phyloP scores from a whole-genome alignment of 2,329 filamentous ascomycete genomes.

The Microdochium nivale region DNA sequence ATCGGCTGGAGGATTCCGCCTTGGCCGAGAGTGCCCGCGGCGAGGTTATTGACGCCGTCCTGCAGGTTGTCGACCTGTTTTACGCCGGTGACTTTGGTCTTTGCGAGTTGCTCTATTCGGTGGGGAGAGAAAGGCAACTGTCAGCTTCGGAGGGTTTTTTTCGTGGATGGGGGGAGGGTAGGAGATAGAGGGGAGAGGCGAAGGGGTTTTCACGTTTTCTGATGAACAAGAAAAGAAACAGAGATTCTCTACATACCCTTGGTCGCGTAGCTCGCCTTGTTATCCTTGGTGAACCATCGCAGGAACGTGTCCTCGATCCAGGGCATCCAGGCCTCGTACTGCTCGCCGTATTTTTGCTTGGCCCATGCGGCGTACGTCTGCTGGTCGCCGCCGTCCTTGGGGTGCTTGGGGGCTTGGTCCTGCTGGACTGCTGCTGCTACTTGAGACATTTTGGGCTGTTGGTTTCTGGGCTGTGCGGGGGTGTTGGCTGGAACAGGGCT shows the following conservation, averaged over 20 bases:
- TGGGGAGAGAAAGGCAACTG: conserved; percentile 1
- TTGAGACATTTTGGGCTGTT: not conserved
- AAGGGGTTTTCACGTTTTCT: not conserved
- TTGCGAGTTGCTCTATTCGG: conserved; percentile 57
- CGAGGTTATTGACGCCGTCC: conserved; percentile 56
- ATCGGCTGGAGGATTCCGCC: conserved; percentile 58
- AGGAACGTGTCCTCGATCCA: conserved; percentile 70
- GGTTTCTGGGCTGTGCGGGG: not conserved
- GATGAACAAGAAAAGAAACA: not conserved
- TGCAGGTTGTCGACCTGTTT: conserved; percentile 60
- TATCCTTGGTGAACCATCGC: conserved; percentile 65
- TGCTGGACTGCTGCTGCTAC: not conserved
- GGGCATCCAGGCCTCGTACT: conserved; percentile 69
- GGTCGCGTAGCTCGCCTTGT: conserved; percentile 64
- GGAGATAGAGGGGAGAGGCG: not conserved
- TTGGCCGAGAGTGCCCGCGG: conserved; percentile 55
- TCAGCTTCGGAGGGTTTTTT: not conserved
- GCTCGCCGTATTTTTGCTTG: conserved; percentile 57
- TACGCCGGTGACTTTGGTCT: conserved; percentile 62
- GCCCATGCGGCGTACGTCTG: conserved; percentile 39
- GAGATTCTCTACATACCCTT: conserved; percentile 41
- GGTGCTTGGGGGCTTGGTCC: not conserved
- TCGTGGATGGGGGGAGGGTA: not conserved
- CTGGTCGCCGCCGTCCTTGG: not conserved
- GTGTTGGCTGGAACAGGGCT: not conserved